Percentiles rank a stretch among this genome's conserved stretches.
These are phyloP conservation scores for Parathielavia appendiculata DNA, from an alignment of 495 filamentous ascomycete species.

Conservation along the genomic window DNA sequence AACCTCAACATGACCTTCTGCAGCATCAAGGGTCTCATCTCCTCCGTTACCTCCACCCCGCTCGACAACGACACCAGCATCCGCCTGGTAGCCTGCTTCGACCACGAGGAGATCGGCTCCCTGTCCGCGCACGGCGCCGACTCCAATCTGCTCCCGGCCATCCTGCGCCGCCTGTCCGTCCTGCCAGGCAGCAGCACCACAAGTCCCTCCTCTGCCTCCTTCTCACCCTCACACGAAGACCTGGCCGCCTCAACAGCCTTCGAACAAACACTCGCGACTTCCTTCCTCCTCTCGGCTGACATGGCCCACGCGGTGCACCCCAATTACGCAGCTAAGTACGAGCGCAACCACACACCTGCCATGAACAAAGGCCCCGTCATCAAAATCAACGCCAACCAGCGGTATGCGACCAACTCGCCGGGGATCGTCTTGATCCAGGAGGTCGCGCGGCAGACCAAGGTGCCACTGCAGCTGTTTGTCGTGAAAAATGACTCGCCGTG, in stretches of 20 bases:
- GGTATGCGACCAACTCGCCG: slow-evolving; percentile 93
- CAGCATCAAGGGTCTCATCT: slow-evolving; percentile 71
- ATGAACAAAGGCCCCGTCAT: slow-evolving; percentile 96
- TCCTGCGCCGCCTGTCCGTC: slow-evolving; percentile 81
- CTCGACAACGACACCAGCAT: slow-evolving; percentile 75
- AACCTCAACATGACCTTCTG: slow-evolving; percentile 96
- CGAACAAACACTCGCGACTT: slow-evolving; percentile 87
- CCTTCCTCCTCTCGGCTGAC: slow-evolving; percentile 92
- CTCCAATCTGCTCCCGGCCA: slow-evolving; percentile 83
- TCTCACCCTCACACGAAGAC: slow-evolving; percentile 21
- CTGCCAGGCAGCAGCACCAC: slow-evolving; percentile 51
- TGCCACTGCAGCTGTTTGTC: slow-evolving; percentile 92
- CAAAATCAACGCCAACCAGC: slow-evolving; percentile 95
- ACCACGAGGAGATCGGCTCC: slow-evolving; percentile 97
- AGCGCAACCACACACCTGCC: slow-evolving; percentile 80
- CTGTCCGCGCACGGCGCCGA: slow-evolving; percentile 86
- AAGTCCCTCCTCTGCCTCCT: slow-evolving; percentile 30
- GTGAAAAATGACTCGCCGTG: slow-evolving; percentile 93
- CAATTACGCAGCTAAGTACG: slow-evolving; percentile 89
- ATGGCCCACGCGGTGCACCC: slow-evolving; percentile 96
- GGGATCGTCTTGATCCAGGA: slow-evolving; percentile 91
- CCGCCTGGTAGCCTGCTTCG: slow-evolving; percentile 85
- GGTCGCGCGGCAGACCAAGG: slow-evolving; percentile 59
- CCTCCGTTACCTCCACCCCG: slow-evolving; percentile 58
- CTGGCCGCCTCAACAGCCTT: slow-evolving; percentile 66